Evolutionary conservation across 1,139 yeast genomes (phyloP), one percentile per base, ranked within the genome.

Genomic region (Debaryomyces subglobosus): DNA sequence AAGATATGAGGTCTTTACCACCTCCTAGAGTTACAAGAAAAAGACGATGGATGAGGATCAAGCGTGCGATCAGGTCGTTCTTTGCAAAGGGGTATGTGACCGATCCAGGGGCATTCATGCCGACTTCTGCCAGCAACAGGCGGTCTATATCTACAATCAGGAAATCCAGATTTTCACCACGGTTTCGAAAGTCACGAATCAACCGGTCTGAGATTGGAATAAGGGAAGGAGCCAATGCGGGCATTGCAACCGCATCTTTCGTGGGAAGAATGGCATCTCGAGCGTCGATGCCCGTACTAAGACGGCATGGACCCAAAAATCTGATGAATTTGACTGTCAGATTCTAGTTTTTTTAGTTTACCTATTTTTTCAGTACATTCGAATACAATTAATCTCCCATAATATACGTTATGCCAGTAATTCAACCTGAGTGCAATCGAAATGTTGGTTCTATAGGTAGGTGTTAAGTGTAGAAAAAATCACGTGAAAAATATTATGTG

Each of bases 21-120:
- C 78, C 78, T 2, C 79, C 79, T 16, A 54, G 79, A 47, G 54
- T 69, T 10, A 74, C 78, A 2, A 54, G 69, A 16, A 62, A 66
- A 36, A 53, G 79, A 48, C 60, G 69, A 42, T 74, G 77, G 78
- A 63, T 62, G 45, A 53, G 77, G 33, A 58, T 74, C 46, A 65
- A 63, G 48, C 55, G 77, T 15, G 71, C 74, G 3, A 39, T 72
- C 16, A 53, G 56, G 24, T 49, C 60, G 6, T 61, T 69, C 39
- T 58, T 72, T 50, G 52, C 55, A 5, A 62, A 61, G n/a, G 74
- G 75, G 1, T 55, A 55, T 40, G 57, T 68, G 33, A 49, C 66
- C 5, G 73, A 71, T 48, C 71, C 69, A 18, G 69, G 64, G 0
- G 71, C 65, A 5, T 64, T 64, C 49, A 45, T 54, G 33, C 43